A percentile compares a stretch with the other conserved stretches of the same genome.
These are phyloP conservation scores for Lepidium sativum DNA, from an alignment of 345 rosid genomes.

Conservation along the genomic window DNA sequence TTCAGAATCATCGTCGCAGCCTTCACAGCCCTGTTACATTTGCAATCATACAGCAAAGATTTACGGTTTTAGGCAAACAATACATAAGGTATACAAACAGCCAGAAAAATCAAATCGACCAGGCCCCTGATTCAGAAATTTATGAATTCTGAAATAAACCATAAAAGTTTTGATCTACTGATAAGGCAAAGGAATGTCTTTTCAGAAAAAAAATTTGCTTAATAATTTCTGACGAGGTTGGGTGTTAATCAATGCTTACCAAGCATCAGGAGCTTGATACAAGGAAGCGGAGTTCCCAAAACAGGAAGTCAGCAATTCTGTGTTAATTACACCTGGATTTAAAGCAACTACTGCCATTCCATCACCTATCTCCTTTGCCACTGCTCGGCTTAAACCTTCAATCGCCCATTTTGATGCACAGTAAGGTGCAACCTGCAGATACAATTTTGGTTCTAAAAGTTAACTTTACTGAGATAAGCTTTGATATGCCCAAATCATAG, in stretches of 20 bases:
- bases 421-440: slow-evolving; percentile 84
- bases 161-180: background rate
- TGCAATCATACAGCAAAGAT: background rate
- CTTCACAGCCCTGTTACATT: slow-evolving; percentile 60
- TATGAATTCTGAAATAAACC: background rate
- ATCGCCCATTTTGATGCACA: slow-evolving; percentile 99
- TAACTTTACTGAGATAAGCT: background rate
- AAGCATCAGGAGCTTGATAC: slow-evolving; percentile 85
- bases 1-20: slow-evolving; percentile 84
- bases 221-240: background rate
- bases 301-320: slow-evolving; percentile 86
- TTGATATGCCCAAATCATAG: background rate
- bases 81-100: background rate
- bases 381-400: slow-evolving; percentile 87
- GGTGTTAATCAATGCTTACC: slow-evolving; percentile 35
- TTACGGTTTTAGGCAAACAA: background rate
- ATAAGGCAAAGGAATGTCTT: background rate
- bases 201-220: background rate
- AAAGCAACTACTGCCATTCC: slow-evolving; percentile 88
- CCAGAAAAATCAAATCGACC: background rate
- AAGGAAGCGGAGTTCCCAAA: slow-evolving; percentile 72
- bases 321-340: slow-evolving; percentile 88
- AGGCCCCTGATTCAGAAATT: background rate
- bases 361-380: slow-evolving; percentile 81
- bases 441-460: background rate